These are phyloP conservation scores for Vaccinium myrtillus DNA, from an alignment of 148 eudicot species.

Conservation along the genomic window DNA sequence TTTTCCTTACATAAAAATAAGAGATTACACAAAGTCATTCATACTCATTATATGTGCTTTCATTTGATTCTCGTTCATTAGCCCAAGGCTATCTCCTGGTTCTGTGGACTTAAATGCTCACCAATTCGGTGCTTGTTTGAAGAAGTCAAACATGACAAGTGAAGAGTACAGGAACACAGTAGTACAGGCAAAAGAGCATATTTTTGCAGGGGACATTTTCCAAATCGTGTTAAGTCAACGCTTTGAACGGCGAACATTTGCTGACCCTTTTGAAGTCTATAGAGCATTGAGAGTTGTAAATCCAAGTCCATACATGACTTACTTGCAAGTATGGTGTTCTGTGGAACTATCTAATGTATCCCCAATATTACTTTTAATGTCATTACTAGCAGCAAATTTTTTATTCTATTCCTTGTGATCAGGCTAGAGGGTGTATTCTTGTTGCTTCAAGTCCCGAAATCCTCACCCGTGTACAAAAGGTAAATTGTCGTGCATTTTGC, in stretches of 20 bases:
- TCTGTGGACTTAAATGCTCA: slow-evolving; percentile 28
- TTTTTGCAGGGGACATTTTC: slow-evolving; percentile 53
- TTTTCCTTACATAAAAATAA: not conserved
- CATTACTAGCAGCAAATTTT: not conserved
- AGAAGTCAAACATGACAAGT: slow-evolving; percentile 41
- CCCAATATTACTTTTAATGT: not conserved
- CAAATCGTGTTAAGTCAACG: slow-evolving; percentile 62
- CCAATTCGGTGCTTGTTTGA: slow-evolving; percentile 29
- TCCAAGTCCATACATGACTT: slow-evolving; percentile 62
- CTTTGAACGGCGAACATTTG: slow-evolving; percentile 59
- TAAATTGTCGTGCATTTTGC: slow-evolving; percentile 12
- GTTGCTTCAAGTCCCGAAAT: slow-evolving; percentile 63
- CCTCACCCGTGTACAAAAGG: slow-evolving; percentile 47
- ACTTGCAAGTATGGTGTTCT: slow-evolving; percentile 38
- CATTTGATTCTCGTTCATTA: slow-evolving; percentile 19
- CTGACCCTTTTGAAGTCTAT: slow-evolving; percentile 61
- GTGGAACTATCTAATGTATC: not conserved
- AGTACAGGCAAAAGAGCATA: slow-evolving; percentile 51
- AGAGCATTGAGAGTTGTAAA: slow-evolving; percentile 58
- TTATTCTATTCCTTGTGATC: slow-evolving; percentile 13
- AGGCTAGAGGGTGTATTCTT: slow-evolving; percentile 56
- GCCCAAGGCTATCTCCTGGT: slow-evolving; percentile 50
- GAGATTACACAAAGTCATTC: not conserved
- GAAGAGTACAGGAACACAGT: slow-evolving; percentile 47
- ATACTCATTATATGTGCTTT: not conserved